Conservation (phyloP, 1,139 yeast species). For the Ogataea hybrid region DNA sequence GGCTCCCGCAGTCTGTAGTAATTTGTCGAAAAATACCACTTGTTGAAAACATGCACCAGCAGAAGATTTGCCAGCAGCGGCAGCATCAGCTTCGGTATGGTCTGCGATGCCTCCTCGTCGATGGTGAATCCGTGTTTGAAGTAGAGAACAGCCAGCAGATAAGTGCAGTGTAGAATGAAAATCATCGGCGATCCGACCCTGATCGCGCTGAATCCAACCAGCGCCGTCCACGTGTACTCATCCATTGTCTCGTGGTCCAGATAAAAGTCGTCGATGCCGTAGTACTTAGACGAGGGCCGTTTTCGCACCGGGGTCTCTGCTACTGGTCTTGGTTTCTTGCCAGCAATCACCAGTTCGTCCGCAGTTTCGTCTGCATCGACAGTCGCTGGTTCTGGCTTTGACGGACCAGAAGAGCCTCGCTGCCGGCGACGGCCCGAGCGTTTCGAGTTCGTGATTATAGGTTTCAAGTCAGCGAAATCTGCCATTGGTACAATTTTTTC, state of each 20-base stretch:
- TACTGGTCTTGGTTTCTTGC: neutral
- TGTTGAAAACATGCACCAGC: constrained; percentile 27
- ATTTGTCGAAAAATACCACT: constrained; percentile 21
- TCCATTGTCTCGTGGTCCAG: constrained; percentile 17
- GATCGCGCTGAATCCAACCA: constrained; percentile 26
- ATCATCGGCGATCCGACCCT: constrained; percentile 26
- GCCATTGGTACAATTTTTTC: too few relatives aligned
- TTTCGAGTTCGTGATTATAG: constrained; percentile 17
- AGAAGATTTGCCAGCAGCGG: constrained; percentile 21
- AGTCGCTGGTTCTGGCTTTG: neutral
- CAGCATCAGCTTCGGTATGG: constrained; percentile 20
- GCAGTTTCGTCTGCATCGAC: constrained; percentile 1
- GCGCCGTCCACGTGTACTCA: constrained; percentile 20
- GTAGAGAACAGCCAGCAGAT: constrained; percentile 20
- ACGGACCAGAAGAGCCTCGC: too few relatives aligned
- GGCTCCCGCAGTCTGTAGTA: constrained; percentile 20
- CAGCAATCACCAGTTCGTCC: constrained; percentile 17
- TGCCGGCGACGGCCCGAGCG: constrained; percentile 6
- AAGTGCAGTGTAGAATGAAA: constrained; percentile 23
- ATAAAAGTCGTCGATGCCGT: constrained; percentile 9
- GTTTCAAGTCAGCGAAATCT: constrained; percentile 18
- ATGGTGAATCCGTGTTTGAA: constrained; percentile 18
- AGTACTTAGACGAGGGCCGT: constrained; percentile 8
- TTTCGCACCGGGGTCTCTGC: neutral
- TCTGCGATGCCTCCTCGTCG: constrained; percentile 10